Conservation (phyloP, 2,329 filamentous ascomycete species). For the Beauveria sp. region DNA sequence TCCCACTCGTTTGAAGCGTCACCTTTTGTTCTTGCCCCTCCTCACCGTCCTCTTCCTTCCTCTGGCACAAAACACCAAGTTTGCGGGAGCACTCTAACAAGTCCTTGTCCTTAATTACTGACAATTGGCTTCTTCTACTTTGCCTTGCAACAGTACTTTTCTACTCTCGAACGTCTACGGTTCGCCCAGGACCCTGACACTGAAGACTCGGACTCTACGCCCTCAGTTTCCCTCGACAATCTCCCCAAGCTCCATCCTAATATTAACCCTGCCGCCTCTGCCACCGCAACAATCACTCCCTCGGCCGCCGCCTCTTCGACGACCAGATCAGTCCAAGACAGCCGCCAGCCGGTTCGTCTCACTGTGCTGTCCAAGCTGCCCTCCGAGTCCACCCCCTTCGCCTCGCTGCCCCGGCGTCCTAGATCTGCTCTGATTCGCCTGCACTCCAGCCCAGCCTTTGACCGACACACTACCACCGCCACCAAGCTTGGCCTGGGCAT, state of each 20-base stretch:
- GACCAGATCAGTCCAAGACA: constrained; percentile 5
- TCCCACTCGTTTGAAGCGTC: not conserved
- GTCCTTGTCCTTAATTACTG: not conserved
- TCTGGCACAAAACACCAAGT: not conserved
- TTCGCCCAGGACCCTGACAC: constrained; percentile 43
- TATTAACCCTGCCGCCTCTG: constrained; percentile 16
- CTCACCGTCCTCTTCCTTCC: not conserved
- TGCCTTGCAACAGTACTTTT: constrained; percentile 53
- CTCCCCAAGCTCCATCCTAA: constrained; percentile 17
- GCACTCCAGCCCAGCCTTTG: not conserved
- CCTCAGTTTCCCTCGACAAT: constrained; percentile 18
- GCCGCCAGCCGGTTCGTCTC: constrained; percentile 6
- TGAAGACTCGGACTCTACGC: constrained; percentile 22
- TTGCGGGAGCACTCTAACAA: not conserved
- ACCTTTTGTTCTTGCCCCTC: not conserved
- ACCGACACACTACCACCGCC: not conserved
- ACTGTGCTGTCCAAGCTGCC: constrained; percentile 8
- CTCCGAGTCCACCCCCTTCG: constrained; percentile 1
- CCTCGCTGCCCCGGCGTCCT: not conserved
- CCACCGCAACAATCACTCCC: constrained; percentile 3
- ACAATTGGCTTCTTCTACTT: not conserved
- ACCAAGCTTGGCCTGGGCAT: not conserved
- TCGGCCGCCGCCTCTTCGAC: not conserved
- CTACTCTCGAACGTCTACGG: constrained; percentile 60
- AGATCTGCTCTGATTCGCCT: constrained; percentile 8